A percentile compares a stretch with the other conserved stretches of the same genome.
phyloP scores from a whole-genome alignment of 495 filamentous ascomycete species.

The Penicillium macrosclerotiorum region DNA sequence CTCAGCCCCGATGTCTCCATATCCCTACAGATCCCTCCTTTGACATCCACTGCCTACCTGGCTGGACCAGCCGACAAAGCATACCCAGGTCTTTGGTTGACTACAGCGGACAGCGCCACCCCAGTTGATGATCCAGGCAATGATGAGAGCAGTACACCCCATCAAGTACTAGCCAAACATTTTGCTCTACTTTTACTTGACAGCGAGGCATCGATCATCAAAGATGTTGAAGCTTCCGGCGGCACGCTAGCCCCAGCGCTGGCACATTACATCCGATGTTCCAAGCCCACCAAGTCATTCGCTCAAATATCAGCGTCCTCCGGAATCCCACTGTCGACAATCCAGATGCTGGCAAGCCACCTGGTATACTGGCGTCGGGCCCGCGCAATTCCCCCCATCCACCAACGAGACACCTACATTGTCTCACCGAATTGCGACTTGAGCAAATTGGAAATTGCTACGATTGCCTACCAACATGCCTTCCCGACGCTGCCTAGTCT shows the following conservation, averaged over 20 bases:
- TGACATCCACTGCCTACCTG: constrained; percentile 71
- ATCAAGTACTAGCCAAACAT: constrained; percentile 70
- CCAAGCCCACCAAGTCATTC: constrained; percentile 83
- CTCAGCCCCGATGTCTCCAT: constrained; percentile 61
- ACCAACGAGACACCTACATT: constrained; percentile 88
- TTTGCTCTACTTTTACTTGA: constrained; percentile 83
- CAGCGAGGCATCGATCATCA: constrained; percentile 77
- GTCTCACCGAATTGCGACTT: constrained; percentile 89
- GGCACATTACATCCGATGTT: constrained; percentile 77
- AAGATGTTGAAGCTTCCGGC: constrained; percentile 75
- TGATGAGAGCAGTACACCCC: constrained; percentile 49
- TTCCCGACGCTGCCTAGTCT: constrained; percentile 82
- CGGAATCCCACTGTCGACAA: constrained; percentile 69
- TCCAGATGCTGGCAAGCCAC: constrained; percentile 83
- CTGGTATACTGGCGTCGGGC: constrained; percentile 94
- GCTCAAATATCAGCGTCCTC: constrained; percentile 72
- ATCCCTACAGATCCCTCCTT: constrained; percentile 82
- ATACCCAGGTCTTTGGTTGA: constrained; percentile 76
- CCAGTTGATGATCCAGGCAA: constrained; percentile 59
- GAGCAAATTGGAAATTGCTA: constrained; percentile 66
- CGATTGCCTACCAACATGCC: constrained; percentile 64
- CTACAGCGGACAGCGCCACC: constrained; percentile 74
- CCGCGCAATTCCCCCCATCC: constrained; percentile 85
- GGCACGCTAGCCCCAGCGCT: constrained; percentile 70
- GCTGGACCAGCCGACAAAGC: constrained; percentile 62